Percentiles rank a stretch among this genome's conserved stretches.
Conservation (phyloP, 108 stramenopile species). For the Stephanodiscus triporus region DNA sequence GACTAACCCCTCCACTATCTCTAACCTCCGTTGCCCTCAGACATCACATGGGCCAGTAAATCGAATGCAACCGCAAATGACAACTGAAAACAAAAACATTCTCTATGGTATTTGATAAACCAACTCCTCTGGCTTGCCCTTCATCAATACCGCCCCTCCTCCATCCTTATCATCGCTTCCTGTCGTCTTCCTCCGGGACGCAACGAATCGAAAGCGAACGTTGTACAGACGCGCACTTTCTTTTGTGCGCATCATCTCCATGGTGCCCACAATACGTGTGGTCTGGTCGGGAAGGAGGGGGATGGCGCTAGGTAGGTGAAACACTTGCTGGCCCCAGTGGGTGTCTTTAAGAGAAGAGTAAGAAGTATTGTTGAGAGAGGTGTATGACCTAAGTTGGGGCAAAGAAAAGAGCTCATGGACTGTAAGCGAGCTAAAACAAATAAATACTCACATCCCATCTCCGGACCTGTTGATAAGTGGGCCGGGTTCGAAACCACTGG, state of each 20-base stretch:
- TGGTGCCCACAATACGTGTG: slow-evolving; percentile 67
- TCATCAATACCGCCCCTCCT: slow-evolving; percentile 69
- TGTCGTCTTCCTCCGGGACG: slow-evolving; percentile 59
- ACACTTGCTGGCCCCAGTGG: slow-evolving; percentile 98
- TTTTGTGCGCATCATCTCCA: slow-evolving; percentile 89
- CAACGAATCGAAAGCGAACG: slow-evolving; percentile 57
- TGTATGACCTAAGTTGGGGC: neutral
- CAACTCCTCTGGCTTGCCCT: slow-evolving; percentile 65
- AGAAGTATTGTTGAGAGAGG: neutral
- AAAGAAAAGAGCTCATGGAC: neutral
- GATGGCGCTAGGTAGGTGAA: slow-evolving; percentile 78
- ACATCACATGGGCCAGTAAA: neutral
- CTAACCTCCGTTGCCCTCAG: neutral
- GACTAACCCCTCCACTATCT: neutral
- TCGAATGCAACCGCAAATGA: neutral
- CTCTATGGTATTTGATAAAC: slow-evolving; percentile 85
- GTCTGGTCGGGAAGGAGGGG: slow-evolving; percentile 74
- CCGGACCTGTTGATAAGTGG: slow-evolving; percentile 91
- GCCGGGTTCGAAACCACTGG: slow-evolving; percentile 80
- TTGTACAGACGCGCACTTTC: slow-evolving; percentile 93
- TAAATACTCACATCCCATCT: slow-evolving; percentile 70
- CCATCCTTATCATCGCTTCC: slow-evolving; percentile 39
- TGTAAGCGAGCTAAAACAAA: slow-evolving; percentile 1
- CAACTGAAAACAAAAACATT: neutral
- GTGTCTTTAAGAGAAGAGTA: slow-evolving; percentile 63